Conservation (phyloP, 441 rosid species). For the Syzygium syzygioides region DNA sequence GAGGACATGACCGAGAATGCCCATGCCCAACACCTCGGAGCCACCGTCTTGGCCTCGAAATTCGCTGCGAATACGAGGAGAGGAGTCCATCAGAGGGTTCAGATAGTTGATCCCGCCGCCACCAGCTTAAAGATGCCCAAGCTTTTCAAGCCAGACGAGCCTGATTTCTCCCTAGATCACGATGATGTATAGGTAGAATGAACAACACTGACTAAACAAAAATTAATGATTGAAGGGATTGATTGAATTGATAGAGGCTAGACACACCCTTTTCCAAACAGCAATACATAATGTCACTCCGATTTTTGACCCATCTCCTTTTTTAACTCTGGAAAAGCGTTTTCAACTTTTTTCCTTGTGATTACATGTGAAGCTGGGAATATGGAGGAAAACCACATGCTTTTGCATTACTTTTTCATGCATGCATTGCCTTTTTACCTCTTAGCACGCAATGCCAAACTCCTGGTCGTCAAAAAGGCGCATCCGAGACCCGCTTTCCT, state of each 20-base stretch:
- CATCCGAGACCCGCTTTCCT: background rate
- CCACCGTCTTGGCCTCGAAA: slow-evolving; percentile 12
- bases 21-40: background rate
- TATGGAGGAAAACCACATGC: background rate
- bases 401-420: background rate
- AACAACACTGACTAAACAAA: background rate
- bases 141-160: slow-evolving; percentile 57
- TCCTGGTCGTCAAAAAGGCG: background rate
- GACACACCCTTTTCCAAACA: background rate
- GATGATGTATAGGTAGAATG: slow-evolving; percentile 25
- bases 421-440: background rate
- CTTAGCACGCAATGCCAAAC: background rate
- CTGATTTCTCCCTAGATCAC: slow-evolving; percentile 42
- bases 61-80: slow-evolving; percentile 13
- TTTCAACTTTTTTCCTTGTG: background rate
- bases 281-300: background rate
- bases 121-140: slow-evolving; percentile 55
- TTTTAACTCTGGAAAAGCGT: background rate
- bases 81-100: slow-evolving; percentile 24
- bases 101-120: slow-evolving; percentile 29
- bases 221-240: background rate
- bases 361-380: background rate
- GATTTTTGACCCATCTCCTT: background rate
- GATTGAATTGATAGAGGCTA: background rate
- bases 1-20: background rate